Base-by-base conservation (phyloP, 2,329 filamentous ascomycete species). In the Neonectria coccinea region DNA sequence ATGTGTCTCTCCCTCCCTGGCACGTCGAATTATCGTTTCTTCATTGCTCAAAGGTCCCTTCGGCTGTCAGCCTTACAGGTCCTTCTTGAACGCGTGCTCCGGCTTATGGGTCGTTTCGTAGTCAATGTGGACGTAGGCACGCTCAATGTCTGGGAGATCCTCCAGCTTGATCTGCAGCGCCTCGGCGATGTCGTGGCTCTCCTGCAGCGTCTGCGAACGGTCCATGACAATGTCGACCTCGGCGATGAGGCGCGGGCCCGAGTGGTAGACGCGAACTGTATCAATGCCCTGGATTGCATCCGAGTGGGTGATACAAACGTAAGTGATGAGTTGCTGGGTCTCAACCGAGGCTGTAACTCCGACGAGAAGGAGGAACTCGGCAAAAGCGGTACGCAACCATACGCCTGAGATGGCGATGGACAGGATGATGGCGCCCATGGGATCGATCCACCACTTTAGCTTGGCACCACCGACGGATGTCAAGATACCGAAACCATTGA, bases 201-300 rank as follows among this genome's bases (percentile, higher is more conserved):
- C 89, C 67, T 87, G 85, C 16, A 99, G 86, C 2, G 89, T 88
- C 59, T 90, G 87, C 1, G 88, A 83, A 0, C 90, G 88, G 71
- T 94, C 89, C 93, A 98, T 97, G 74, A 98, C 95, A 59, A 98
- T 89, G 76, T 99, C 96, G 41, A 98, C 93, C 83, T 99, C 96
- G 70, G 97, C 94, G 69, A 98, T 94, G 50, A 97, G 87, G 20
- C 95, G 87, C 1, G 94, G 89, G 0, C 95, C 95, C 7, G 90
- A 93, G 80, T 97, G 94, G 80, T 97, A 98, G 1, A 94, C 93
- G 56, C 96, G 89, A 4, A 98, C 96, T 1, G 96, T 99, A 79
- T 99, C 96, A 77, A 99, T 97, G 73, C 93, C 92, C 59, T 85
- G 85, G 76, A 99, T 93, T 36, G 85, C 80, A 1, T 92, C 88